A percentile compares a stretch with the other conserved stretches of the same genome.
phyloP scores from a whole-genome alignment of 78 protist species.

The Dictyostelium brefeldianum region DNA sequence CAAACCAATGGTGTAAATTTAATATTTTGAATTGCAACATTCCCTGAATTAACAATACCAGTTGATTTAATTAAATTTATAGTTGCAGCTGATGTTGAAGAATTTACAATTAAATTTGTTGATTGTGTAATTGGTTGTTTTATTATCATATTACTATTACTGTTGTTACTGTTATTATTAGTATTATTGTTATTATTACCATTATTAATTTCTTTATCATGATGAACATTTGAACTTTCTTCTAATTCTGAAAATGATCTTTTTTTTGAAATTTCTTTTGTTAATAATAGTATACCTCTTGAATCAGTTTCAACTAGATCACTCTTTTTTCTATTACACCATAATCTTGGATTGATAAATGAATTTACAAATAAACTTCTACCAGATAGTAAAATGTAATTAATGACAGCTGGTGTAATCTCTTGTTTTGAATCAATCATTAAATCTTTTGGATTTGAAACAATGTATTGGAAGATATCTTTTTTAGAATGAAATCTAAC shows the following conservation, averaged over 20 bases:
- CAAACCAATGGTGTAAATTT: constrained; percentile 55
- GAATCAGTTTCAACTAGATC: constrained; percentile 48
- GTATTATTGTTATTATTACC: neutral
- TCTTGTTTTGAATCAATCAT: constrained; percentile 64
- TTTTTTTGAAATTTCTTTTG: constrained; percentile 49
- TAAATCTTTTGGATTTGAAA: constrained; percentile 45
- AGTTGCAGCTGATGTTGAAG: neutral
- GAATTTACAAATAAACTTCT: constrained; percentile 60
- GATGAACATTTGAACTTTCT: neutral
- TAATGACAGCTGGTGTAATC: constrained; percentile 9
- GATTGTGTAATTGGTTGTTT: neutral
- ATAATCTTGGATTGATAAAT: constrained; percentile 22
- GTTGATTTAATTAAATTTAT: neutral
- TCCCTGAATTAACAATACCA: constrained; percentile 37
- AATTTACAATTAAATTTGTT: constrained; percentile 6
- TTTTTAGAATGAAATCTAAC: constrained; percentile 56
- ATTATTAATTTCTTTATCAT: neutral
- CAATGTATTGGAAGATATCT: constrained; percentile 58
- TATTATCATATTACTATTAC: neutral
- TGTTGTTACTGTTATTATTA: neutral
- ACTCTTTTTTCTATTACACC: constrained; percentile 79
- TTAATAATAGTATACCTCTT: constrained; percentile 27
- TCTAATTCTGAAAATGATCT: neutral
- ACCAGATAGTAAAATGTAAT: constrained; percentile 56
- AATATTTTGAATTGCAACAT: constrained; percentile 55